phyloP scores from a whole-genome alignment of 192 early-diverging fungal species.

The Coemansia sp. region DNA sequence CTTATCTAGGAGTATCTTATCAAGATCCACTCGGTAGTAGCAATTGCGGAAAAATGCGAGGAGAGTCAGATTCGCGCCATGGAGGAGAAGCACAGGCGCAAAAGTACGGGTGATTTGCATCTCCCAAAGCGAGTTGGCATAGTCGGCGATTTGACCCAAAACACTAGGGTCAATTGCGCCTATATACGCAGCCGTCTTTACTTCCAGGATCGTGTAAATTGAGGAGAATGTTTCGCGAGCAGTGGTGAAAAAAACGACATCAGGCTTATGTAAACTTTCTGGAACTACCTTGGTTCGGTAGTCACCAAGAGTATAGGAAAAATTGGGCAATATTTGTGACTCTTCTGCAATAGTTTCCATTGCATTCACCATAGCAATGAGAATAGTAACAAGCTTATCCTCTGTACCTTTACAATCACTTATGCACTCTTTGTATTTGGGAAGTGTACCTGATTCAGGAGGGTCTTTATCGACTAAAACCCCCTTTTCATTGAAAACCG shows the following conservation, averaged over 20 bases:
- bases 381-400: too few relatives aligned
- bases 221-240: not conserved
- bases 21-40: slow-evolving; percentile 1
- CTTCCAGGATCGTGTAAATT: not conserved
- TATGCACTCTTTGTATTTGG: too few relatives aligned
- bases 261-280: not conserved
- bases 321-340: not conserved
- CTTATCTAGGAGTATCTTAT: not conserved
- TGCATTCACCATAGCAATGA: too few relatives aligned
- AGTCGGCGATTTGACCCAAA: slow-evolving; percentile 31
- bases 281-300: not conserved
- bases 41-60: slow-evolving; percentile 16
- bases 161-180: not conserved
- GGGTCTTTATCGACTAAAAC: too few relatives aligned
- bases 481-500: too few relatives aligned
- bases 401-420: too few relatives aligned
- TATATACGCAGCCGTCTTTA: not conserved
- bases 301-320: not conserved
- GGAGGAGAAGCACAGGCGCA: slow-evolving; percentile 8
- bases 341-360: not conserved
- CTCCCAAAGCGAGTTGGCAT: slow-evolving; percentile 5
- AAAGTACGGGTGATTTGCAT: slow-evolving; percentile 10
- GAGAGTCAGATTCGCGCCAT: slow-evolving; percentile 4
- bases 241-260: not conserved
- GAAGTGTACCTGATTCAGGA: too few relatives aligned